These are phyloP conservation scores for Trichoderma oligosporum DNA, from an alignment of 2,329 filamentous ascomycete species.

Conservation along the genomic window DNA sequence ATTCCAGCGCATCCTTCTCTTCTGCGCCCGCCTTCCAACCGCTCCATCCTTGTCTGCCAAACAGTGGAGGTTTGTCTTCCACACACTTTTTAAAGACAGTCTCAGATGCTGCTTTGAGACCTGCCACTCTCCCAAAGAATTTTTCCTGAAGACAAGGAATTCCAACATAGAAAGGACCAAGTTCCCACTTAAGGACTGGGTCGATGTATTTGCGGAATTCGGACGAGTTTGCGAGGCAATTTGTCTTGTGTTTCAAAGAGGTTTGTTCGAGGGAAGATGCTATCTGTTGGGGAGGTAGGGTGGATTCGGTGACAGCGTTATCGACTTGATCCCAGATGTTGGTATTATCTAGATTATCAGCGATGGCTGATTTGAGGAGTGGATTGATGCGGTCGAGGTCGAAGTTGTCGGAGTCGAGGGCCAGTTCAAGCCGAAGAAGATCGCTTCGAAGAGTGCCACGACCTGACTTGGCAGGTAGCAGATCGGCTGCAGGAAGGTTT, in stretches of 20 bases:
- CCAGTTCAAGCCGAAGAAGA: no score
- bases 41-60: conserved; percentile 29
- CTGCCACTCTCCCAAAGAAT: conserved; percentile 32
- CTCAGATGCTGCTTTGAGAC: conserved; percentile 32
- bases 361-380: conserved; percentile 31
- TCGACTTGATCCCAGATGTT: conserved; percentile 38
- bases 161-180: conserved; percentile 34
- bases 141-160: conserved; percentile 33
- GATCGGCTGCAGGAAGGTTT: no score
- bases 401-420: conserved; percentile 20
- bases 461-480: no score
- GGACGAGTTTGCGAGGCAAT: conserved; percentile 35
- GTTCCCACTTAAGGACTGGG: conserved; percentile 23
- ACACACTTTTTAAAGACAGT: conserved; percentile 35
- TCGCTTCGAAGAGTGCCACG: no score
- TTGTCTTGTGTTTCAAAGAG: conserved; percentile 31
- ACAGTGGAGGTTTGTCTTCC: conserved; percentile 32
- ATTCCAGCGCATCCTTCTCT: conserved; percentile 34
- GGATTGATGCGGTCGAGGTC: conserved; percentile 31
- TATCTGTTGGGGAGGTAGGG: conserved; percentile 26
- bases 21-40: conserved; percentile 36
- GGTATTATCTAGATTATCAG: conserved; percentile 28
- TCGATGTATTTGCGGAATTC: conserved; percentile 34
- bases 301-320: conserved; percentile 25
- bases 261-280: no score